Percentiles rank a stretch among this genome's conserved stretches.
Evolutionary conservation across 176 grass and related monocot species (phyloP).

Genomic region (Eleusine coracana): DNA sequence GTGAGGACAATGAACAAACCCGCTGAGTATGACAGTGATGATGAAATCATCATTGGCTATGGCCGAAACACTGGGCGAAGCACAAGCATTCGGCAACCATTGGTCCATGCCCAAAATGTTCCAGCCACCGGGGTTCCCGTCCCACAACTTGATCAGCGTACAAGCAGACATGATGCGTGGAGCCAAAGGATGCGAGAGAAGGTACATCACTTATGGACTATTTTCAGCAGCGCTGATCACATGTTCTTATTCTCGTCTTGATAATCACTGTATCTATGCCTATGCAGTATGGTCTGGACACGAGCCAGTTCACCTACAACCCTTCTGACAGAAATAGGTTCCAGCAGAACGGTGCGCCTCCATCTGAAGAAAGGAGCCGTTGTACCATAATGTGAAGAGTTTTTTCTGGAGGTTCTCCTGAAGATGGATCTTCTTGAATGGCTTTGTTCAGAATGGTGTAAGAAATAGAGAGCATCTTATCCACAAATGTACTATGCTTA

Average conservation of each 20-base stretch:
- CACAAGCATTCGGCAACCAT: slow-evolving; percentile 64
- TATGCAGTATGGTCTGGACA: slow-evolving; percentile 93
- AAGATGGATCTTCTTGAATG: slow-evolving; percentile 32
- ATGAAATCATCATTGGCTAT: slow-evolving; percentile 57
- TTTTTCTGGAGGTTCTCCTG: background rate
- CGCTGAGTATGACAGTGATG: slow-evolving; percentile 87
- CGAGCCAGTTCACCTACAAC: slow-evolving; percentile 86
- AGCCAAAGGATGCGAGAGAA: slow-evolving; percentile 99
- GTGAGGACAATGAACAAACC: slow-evolving; percentile 93
- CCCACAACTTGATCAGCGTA: slow-evolving; percentile 74
- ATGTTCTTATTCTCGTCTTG: background rate
- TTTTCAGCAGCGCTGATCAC: slow-evolving; percentile 13
- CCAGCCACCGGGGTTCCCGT: slow-evolving; percentile 73
- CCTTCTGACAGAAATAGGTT: slow-evolving; percentile 71
- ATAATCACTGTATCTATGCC: slow-evolving; percentile 6
- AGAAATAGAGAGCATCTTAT: slow-evolving; percentile 26
- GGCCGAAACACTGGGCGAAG: slow-evolving; percentile 33
- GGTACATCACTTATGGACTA: slow-evolving; percentile 46
- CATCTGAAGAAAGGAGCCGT: slow-evolving; percentile 65
- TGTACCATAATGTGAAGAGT: slow-evolving; percentile 72
- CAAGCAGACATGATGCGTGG: slow-evolving; percentile 81
- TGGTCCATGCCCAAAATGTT: slow-evolving; percentile 65
- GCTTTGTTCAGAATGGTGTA: slow-evolving; percentile 39
- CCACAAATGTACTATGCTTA: slow-evolving; percentile 12
- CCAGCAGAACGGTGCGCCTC: slow-evolving; percentile 60